Evolutionary conservation across 1,284 basidiomycete genomes (phyloP), one percentile per base, ranked within the genome.

Genomic region (Hemileia vastatrix): DNA sequence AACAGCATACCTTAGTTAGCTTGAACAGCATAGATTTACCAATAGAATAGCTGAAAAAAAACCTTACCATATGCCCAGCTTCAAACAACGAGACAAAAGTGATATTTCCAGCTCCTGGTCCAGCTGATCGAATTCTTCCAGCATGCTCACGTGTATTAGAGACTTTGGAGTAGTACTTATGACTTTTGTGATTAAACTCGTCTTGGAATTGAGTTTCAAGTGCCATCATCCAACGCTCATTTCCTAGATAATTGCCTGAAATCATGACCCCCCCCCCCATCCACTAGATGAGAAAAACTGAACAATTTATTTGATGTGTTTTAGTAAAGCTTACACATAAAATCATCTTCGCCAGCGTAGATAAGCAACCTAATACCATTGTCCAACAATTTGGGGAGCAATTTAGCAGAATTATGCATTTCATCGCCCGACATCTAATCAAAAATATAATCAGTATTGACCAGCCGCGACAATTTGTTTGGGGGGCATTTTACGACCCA

Each of bases 281-380:
- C 19, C 27, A 21, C 40, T 4, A 13, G 36, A 43, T 45, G 18
- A 36, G 19, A 50, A 11, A 19, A 45, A 19, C 13, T 27, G 8
- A 8, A 11, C 31, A 23, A 27, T 8, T 15, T 24, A 63, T 3
- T 31, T 40, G 33, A 44, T 6, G 11, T 33, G 5, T 9, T 40
- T 13, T 9, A 56, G 24, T 18, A 47, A 52, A 49, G 61, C 66
- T 40, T 49, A 59, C 60, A 75, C 70, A 77, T 86, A 79, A 86
- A 84, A 76, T 92, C 90, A 80, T 86, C 84, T 70, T 87, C 86
- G 23, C 88, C 89, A 60, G 88, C 87, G 71, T 91, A 92, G 40
- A 90, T 84, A 44, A 92, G 77, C 36, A 93, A 77, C 61, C 87
- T 79, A 54, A 92, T 79, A 47, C 87, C 87, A 64, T 83, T 82